A percentile compares a stretch with the other conserved stretches of the same genome.
Evolutionary conservation across 2,329 filamentous ascomycete species (phyloP).

Genomic region (Karstenula rhodostoma): DNA sequence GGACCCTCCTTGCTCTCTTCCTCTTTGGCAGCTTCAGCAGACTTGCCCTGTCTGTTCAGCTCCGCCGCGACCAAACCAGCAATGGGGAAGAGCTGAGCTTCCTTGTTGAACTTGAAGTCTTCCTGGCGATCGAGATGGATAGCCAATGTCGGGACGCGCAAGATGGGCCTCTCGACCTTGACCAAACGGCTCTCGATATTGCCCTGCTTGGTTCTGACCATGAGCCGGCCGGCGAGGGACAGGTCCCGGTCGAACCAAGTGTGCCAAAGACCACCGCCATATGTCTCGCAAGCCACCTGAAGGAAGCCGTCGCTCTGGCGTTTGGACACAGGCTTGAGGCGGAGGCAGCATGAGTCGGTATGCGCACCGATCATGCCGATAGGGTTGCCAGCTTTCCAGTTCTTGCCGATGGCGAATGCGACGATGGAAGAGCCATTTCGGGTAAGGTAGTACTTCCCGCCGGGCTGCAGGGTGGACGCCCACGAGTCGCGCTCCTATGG

Average conservation of each 20-base stretch:
- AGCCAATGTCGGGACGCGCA: conserved; percentile 91
- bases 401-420: conserved; percentile 87
- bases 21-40: conserved; percentile 57
- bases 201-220: conserved; percentile 77
- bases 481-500: conserved; percentile 85
- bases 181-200: conserved; percentile 84
- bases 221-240: conserved; percentile 84
- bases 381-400: conserved; percentile 91
- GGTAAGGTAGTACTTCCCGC: conserved; percentile 96
- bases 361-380: conserved; percentile 94
- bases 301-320: conserved; percentile 86
- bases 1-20: conserved; percentile 51
- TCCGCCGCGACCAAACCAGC: conserved; percentile 86
- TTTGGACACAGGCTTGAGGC: conserved; percentile 94
- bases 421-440: conserved; percentile 92
- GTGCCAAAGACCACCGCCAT: conserved; percentile 96
- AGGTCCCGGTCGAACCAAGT: conserved; percentile 98
- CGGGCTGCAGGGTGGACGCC: conserved; percentile 79
- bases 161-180: conserved; percentile 87
- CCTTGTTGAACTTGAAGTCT: conserved; percentile 94
- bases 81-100: conserved; percentile 94
- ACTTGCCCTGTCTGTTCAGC: conserved; percentile 76
- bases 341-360: conserved; percentile 91
- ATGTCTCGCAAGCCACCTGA: conserved; percentile 95
- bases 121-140: conserved; percentile 90